Percentiles rank a stretch among this genome's conserved stretches.
Evolutionary conservation across 768 basidiomycete genomes (phyloP).

Genomic region (Boletus reticulatus): DNA sequence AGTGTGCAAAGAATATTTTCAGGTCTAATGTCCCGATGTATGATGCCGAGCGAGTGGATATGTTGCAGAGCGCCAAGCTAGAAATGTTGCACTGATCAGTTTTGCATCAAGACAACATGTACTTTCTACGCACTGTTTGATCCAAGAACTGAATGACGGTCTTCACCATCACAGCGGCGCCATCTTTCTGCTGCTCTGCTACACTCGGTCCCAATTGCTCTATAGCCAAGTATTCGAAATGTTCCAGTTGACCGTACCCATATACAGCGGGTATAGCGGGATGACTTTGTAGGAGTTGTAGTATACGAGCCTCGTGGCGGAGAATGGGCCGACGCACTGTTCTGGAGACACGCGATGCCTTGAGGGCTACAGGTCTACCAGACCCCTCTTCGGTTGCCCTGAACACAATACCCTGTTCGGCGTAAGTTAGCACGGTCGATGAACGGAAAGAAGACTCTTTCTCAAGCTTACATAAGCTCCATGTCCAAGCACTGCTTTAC

Average conservation of each 20-base stretch:
- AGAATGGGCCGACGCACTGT: not conserved
- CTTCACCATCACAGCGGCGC: not conserved
- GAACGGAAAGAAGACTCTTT: no score
- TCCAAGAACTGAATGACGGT: not conserved
- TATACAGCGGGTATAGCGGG: not conserved
- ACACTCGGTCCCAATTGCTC: not conserved
- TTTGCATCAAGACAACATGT: not conserved
- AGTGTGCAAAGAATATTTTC: conserved; percentile 1
- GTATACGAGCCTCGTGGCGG: not conserved
- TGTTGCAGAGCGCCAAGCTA: not conserved
- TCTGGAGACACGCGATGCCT: not conserved
- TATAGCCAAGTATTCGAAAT: conserved; percentile 1
- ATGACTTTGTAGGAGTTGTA: not conserved
- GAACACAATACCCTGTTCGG: not conserved
- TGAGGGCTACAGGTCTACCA: not conserved
- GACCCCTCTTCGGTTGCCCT: not conserved
- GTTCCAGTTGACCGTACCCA: not conserved
- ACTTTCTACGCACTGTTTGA: not conserved
- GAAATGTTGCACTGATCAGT: not conserved
- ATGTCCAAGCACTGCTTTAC: not conserved
- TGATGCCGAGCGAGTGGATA: not conserved
- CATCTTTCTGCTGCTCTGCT: not conserved
- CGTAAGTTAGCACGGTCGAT: not conserved
- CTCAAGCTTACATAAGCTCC: not conserved
- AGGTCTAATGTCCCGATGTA: conserved; percentile 1